Conservation (phyloP, 2,329 filamentous ascomycete genomes). For the Paraphoma sp. region DNA sequence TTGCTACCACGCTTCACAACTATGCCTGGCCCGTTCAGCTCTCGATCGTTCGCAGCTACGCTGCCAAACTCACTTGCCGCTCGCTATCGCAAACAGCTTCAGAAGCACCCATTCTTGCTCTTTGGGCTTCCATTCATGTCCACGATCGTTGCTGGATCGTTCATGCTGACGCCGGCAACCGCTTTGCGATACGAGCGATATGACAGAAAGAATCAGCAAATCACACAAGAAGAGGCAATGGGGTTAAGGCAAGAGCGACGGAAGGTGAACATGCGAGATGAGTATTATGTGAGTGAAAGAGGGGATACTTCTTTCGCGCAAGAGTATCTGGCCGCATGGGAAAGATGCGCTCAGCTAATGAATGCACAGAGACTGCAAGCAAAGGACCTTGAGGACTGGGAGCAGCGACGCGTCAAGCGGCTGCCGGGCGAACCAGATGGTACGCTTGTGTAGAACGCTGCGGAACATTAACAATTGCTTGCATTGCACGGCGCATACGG, state of each 20-base stretch:
- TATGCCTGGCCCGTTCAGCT: constrained; percentile 67
- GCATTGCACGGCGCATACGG: neutral
- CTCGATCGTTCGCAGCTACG: constrained; percentile 64
- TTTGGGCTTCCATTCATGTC: constrained; percentile 93
- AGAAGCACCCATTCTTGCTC: constrained; percentile 83
- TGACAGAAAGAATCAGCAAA: constrained; percentile 84
- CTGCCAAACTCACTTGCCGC: constrained; percentile 69
- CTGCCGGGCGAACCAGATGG: constrained; percentile 91
- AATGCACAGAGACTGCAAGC: constrained; percentile 72
- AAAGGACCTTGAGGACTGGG: constrained; percentile 94
- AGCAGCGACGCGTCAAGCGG: constrained; percentile 91
- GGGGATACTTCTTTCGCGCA: too few species aligned
- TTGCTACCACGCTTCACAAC: constrained; percentile 1
- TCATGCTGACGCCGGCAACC: constrained; percentile 92
- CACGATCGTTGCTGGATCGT: constrained; percentile 89
- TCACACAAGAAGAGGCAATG: constrained; percentile 86
- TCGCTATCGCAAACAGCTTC: constrained; percentile 76
- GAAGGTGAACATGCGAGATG: constrained; percentile 81
- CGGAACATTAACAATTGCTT: neutral
- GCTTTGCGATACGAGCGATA: constrained; percentile 93
- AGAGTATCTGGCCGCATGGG: neutral
- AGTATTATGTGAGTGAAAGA: constrained; percentile 75
- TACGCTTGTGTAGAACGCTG: constrained; percentile 58
- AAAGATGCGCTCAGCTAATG: constrained; percentile 12
- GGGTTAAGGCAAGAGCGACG: constrained; percentile 74